These are phyloP conservation scores for Byssoonygena ceratinophila DNA, from an alignment of 2,329 filamentous ascomycete genomes.

Conservation along the genomic window DNA sequence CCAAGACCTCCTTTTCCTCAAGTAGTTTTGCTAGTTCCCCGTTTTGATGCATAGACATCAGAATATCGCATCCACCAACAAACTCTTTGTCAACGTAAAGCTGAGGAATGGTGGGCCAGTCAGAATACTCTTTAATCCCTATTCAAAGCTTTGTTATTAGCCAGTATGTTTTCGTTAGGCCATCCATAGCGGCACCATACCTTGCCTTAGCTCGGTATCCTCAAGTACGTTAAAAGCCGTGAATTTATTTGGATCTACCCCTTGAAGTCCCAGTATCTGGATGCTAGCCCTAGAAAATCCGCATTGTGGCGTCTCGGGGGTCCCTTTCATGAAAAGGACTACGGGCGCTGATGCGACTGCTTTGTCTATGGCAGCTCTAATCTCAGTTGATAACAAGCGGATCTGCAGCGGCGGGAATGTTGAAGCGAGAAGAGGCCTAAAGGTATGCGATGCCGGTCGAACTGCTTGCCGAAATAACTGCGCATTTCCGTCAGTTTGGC, in stretches of 20 bases:
- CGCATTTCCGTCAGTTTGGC: neutral
- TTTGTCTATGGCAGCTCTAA: slow-evolving; percentile 74
- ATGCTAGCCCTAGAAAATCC: slow-evolving; percentile 92
- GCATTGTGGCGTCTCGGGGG: slow-evolving; percentile 88
- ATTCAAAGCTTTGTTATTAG: slow-evolving; percentile 4
- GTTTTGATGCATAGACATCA: slow-evolving; percentile 94
- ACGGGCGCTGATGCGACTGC: slow-evolving; percentile 80
- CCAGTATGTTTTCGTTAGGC: neutral
- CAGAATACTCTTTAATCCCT: slow-evolving; percentile 98
- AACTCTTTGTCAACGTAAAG: slow-evolving; percentile 94
- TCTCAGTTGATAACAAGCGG: slow-evolving; percentile 63
- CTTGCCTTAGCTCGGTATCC: slow-evolving; percentile 72
- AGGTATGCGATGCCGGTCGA: neutral
- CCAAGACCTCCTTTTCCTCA: slow-evolving; percentile 82
- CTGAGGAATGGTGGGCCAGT: slow-evolving; percentile 98
- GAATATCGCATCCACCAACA: slow-evolving; percentile 91
- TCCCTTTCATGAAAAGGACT: slow-evolving; percentile 99
- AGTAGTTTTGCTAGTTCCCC: slow-evolving; percentile 85
- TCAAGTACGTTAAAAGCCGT: slow-evolving; percentile 97
- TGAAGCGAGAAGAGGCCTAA: neutral
- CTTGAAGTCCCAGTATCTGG: slow-evolving; percentile 88
- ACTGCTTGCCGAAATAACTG: neutral
- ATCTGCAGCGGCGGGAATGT: slow-evolving; percentile 11
- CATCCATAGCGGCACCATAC: slow-evolving; percentile 38
- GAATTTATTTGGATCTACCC: slow-evolving; percentile 90